phyloP scores from a whole-genome alignment of 225 moss, liverwort and hornwort genomes.

The Takakia lepidozioides region DNA sequence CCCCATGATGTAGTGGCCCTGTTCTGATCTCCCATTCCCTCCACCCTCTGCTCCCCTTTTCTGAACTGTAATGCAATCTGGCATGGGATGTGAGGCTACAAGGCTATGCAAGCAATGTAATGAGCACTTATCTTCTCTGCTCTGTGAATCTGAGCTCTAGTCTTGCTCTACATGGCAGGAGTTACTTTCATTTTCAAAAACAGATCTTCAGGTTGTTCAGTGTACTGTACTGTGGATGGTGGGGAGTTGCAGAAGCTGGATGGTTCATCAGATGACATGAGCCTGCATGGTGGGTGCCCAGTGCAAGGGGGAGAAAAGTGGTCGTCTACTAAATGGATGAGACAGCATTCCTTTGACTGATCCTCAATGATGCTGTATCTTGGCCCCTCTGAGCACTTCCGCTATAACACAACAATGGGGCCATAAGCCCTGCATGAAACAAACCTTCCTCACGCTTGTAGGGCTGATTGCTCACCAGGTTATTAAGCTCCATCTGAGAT shows the following conservation, averaged over 20 bases:
- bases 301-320: slow-evolving; percentile 3
- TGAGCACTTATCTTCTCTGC: not conserved
- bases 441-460: too few relatives aligned
- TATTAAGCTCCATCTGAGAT: too few relatives aligned
- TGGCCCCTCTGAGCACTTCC: too few relatives aligned
- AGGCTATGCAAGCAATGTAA: not conserved
- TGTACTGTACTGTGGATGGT: too few relatives aligned
- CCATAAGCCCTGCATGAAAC: too few relatives aligned
- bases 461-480: too few relatives aligned
- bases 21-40: too few relatives aligned
- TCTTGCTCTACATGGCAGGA: not conserved
- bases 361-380: not conserved
- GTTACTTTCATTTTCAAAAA: not conserved
- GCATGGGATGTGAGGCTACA: not conserved
- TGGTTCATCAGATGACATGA: slow-evolving; percentile 13
- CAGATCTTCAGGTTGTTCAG: not conserved
- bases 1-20: too few relatives aligned
- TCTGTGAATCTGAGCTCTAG: not conserved
- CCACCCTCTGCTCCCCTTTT: too few relatives aligned
- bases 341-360: slow-evolving; percentile 1
- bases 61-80: too few relatives aligned
- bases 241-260: slow-evolving; percentile 49
- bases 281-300: slow-evolving; percentile 5
- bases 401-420: too few relatives aligned
- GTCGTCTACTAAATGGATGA: slow-evolving; percentile 8